These are phyloP conservation scores for Teunomyces stri DNA, from an alignment of 805 yeast species.

Conservation along the genomic window DNA sequence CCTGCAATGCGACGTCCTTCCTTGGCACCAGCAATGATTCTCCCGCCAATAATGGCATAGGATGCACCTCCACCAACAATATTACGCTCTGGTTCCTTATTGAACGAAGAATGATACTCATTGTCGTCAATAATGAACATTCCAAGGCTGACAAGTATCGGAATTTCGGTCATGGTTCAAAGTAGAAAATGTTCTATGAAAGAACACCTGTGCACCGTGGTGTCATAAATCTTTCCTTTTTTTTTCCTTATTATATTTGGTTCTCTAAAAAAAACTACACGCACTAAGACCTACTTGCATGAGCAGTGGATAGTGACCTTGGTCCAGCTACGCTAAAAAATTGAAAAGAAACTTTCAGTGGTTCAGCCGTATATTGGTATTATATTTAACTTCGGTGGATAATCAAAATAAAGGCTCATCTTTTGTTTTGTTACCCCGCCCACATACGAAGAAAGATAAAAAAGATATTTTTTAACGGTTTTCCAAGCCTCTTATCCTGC, in stretches of 20 bases:
- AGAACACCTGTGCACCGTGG: not conserved
- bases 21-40: conserved; percentile 46
- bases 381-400: too few species aligned
- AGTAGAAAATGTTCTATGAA: too few species aligned
- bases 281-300: too few species aligned
- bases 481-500: not conserved
- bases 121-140: conserved; percentile 91
- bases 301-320: too few species aligned
- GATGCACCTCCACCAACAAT: conserved; percentile 92
- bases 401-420: too few species aligned
- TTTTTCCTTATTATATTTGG: not conserved
- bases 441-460: not conserved
- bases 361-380: too few species aligned
- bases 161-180: conserved; percentile 1
- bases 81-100: conserved; percentile 37
- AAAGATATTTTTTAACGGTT: not conserved
- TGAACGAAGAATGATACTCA: conserved; percentile 44
- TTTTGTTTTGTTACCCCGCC: not conserved
- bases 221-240: not conserved
- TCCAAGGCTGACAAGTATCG: conserved; percentile 63
- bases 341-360: too few species aligned
- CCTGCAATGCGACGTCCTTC: conserved; percentile 50
- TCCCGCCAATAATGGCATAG: conserved; percentile 72
- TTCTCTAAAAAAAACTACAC: too few species aligned
- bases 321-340: too few species aligned